A percentile compares a stretch with the other conserved stretches of the same genome.
phyloP scores from a whole-genome alignment of 1,139 yeast genomes.

The Hanseniaspora gamundiae region DNA sequence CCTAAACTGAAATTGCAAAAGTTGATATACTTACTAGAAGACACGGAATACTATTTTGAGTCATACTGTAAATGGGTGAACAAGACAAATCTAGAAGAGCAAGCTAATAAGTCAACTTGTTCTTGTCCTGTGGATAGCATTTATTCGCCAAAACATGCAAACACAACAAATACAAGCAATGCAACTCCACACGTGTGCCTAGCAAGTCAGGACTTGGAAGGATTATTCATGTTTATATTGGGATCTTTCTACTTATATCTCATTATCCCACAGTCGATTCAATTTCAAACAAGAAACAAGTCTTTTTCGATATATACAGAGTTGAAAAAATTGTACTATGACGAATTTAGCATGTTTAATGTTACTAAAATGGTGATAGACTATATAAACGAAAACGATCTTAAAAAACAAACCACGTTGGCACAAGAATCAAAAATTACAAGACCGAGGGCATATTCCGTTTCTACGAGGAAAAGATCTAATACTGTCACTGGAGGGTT shows the following conservation, averaged over 20 bases:
- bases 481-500: neutral
- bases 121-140: too few species aligned
- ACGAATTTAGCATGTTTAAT: slow-evolving; percentile 27
- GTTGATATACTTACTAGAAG: slow-evolving; percentile 24
- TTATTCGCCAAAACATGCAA: neutral
- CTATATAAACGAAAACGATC: slow-evolving; percentile 19
- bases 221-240: slow-evolving; percentile 19
- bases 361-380: slow-evolving; percentile 25
- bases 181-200: too few species aligned
- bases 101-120: neutral
- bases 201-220: neutral
- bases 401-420: slow-evolving; percentile 13
- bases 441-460: slow-evolving; percentile 20
- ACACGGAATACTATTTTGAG: slow-evolving; percentile 21
- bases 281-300: slow-evolving; percentile 29
- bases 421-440: slow-evolving; percentile 8
- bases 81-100: neutral
- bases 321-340: slow-evolving; percentile 25
- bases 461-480: slow-evolving; percentile 11
- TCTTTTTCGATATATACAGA: slow-evolving; percentile 27
- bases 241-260: slow-evolving; percentile 27
- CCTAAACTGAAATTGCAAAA: slow-evolving; percentile 22
- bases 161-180: too few species aligned
- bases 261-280: slow-evolving; percentile 28
- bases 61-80: slow-evolving; percentile 17